Base-by-base conservation (phyloP, 306 rosid genomes). In the Gillenia trifoliata region DNA sequence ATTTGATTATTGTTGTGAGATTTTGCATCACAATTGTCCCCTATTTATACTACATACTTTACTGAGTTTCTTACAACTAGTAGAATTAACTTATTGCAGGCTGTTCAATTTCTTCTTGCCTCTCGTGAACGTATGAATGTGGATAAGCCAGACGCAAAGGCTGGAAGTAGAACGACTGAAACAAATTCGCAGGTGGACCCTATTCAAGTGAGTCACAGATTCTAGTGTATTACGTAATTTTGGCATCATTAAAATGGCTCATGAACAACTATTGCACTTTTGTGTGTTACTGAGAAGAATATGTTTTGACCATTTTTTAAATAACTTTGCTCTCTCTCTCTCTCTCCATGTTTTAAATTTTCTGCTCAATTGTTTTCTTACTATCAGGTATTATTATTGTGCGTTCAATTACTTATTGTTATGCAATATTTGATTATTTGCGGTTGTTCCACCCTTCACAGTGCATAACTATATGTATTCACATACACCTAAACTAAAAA, bases 31-130 rank as follows among this genome's bases (percentile, higher is more conserved):
- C n/a, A n/a, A n/a, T n/a, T n/a, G n/a, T n/a, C n/a, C n/a, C n/a
- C n/a, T n/a, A n/a, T 54, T 54, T 20, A 54, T 54, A 26, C 60
- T 20, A 20, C 7, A 3, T 7, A 45, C 26, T n/a, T 57, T 73
- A 30, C 26, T 50, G 63, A 40, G 69, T 55, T n/a, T 74, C 45
- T 68, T 68, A 26, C 36, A 16, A 45, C 70, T 66, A 65, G 69
- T 25, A 52, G 47, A 75, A 54, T 64, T 8, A 43, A 66, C 74
- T 56, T 76, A 62, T 73, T 73, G 66, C 84, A 93, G 98, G 97
- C 96, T 75, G 92, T 93, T 78, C 89, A 85, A 72, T 89, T 81
- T 69, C 97, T 93, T 66, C 79, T 89, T 63, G 83, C 85, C 52
- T 84, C 79, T 79, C 88, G 89, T 12, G 89, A 87, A 67, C 84